A percentile compares a stretch with the other conserved stretches of the same genome.
Conservation (phyloP, 2,329 filamentous ascomycete genomes). For the Akanthomyces dipterigenus region DNA sequence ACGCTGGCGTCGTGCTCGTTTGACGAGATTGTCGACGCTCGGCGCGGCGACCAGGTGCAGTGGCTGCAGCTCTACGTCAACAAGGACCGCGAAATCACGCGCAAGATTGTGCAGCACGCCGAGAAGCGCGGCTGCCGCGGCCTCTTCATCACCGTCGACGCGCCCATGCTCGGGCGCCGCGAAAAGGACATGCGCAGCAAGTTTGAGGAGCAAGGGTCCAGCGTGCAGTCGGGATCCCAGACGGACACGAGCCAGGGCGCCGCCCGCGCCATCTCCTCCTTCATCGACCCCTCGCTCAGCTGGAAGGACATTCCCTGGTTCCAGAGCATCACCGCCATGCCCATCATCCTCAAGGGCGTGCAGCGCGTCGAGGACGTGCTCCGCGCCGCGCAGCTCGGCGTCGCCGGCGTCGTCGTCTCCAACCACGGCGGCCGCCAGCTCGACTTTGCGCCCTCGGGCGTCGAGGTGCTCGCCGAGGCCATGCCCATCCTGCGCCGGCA, state of each 20-base stretch:
- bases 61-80: conserved; percentile 98
- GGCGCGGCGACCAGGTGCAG: conserved; percentile 71
- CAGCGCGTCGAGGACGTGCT: conserved; percentile 95
- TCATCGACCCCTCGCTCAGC: conserved; percentile 89
- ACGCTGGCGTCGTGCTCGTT: conserved; percentile 95
- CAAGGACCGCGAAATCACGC: conserved; percentile 86
- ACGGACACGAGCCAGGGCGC: conserved; percentile 89
- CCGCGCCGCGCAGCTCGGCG: conserved; percentile 71
- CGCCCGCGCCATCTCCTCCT: conserved; percentile 87
- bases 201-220: conserved; percentile 75
- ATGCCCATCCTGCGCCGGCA: conserved; percentile 76
- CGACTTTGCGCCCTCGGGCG: conserved; percentile 80
- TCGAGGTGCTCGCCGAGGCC: conserved; percentile 89
- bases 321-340: conserved; percentile 81
- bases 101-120: conserved; percentile 84
- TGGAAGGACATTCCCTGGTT: conserved; percentile 98
- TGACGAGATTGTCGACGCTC: conserved; percentile 91
- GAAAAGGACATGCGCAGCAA: conserved; percentile 98
- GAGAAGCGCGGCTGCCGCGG: conserved; percentile 88
- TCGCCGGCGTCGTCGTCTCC: conserved; percentile 85
- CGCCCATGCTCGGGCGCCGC: conserved; percentile 85
- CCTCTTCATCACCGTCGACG: conserved; percentile 97
- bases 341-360: conserved; percentile 92
- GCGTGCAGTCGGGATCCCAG: conserved; percentile 67
- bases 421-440: conserved; percentile 96